phyloP scores from a whole-genome alignment of 1,139 yeast genomes.

The Hanseniaspora sp. region DNA sequence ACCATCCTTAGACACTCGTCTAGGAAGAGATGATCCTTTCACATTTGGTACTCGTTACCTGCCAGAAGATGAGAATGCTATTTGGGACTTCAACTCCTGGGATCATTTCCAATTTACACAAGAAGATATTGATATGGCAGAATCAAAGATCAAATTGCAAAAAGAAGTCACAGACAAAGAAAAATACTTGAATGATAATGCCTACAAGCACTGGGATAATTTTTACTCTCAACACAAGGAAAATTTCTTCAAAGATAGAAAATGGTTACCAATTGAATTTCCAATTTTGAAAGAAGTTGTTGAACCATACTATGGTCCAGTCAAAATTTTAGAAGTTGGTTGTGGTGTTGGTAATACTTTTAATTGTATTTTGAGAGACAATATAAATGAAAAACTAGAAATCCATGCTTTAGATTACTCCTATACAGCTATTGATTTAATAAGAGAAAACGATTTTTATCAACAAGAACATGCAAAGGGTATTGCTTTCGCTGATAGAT shows the following conservation, averaged over 20 bases:
- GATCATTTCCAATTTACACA: constrained; percentile 98
- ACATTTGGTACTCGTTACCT: constrained; percentile 80
- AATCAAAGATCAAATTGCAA: constrained; percentile 63
- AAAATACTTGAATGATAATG: constrained; percentile 72
- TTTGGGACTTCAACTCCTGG: constrained; percentile 92
- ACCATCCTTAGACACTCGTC: constrained; percentile 31
- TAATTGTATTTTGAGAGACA: constrained; percentile 75
- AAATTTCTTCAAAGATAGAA: constrained; percentile 90
- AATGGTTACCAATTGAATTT: constrained; percentile 91
- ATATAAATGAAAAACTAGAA: constrained; percentile 62
- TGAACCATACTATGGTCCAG: constrained; percentile 53
- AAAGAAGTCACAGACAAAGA: constrained; percentile 82
- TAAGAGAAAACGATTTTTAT: constrained; percentile 37
- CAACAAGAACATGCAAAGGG: constrained; percentile 34
- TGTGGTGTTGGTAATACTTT: constrained; percentile 98
- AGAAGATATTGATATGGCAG: constrained; percentile 68
- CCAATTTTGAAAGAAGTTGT: constrained; percentile 76
- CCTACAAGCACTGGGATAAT: constrained; percentile 79
- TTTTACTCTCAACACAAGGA: constrained; percentile 84
- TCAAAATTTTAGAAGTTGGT: constrained; percentile 79
- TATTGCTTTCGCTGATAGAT: constrained; percentile 72
- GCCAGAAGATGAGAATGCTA: constrained; percentile 49
- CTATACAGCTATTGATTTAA: constrained; percentile 79
- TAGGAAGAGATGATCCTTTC: constrained; percentile 83
- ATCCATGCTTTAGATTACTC: constrained; percentile 86